These are phyloP conservation scores for Trichosporon sp. DNA, from an alignment of 1,284 basidiomycete species.

Conservation along the genomic window DNA sequence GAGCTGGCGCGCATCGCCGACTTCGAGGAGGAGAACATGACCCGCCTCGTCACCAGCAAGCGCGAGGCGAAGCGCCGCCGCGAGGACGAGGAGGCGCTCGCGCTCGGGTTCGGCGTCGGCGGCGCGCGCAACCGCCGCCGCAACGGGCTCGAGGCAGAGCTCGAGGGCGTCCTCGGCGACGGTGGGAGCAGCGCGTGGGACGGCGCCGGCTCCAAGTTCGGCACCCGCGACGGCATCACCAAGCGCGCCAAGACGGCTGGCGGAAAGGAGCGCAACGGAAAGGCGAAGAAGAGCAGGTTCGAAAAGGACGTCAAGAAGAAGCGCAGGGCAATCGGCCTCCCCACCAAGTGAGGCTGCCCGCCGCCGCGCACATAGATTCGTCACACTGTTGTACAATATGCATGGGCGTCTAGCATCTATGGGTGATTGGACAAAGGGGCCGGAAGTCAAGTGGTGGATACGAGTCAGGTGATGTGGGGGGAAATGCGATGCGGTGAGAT, in stretches of 20 bases:
- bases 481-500: no score
- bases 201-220: constrained; percentile 52
- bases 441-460: no score
- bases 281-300: constrained; percentile 67
- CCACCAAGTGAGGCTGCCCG: constrained; percentile 16
- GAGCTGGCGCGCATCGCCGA: constrained; percentile 74
- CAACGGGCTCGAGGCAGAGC: constrained; percentile 76
- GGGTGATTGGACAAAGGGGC: background rate
- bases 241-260: constrained; percentile 32
- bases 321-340: constrained; percentile 19
- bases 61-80: constrained; percentile 72
- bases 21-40: constrained; percentile 96
- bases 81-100: constrained; percentile 85
- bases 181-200: constrained; percentile 53
- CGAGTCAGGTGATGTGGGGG: no score
- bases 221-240: constrained; percentile 62
- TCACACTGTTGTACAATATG: constrained; percentile 12
- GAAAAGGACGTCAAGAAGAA: constrained; percentile 62
- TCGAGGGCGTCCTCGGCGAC: constrained; percentile 69
- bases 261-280: constrained; percentile 30
- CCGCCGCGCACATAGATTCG: background rate
- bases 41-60: constrained; percentile 85
- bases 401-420: constrained; percentile 5
- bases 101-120: constrained; percentile 62
- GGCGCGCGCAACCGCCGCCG: constrained; percentile 57